Percentiles rank a stretch among this genome's conserved stretches.
These are phyloP conservation scores for Chaetoceros muelleri DNA, from an alignment of 108 stramenopile species.

Conservation along the genomic window DNA sequence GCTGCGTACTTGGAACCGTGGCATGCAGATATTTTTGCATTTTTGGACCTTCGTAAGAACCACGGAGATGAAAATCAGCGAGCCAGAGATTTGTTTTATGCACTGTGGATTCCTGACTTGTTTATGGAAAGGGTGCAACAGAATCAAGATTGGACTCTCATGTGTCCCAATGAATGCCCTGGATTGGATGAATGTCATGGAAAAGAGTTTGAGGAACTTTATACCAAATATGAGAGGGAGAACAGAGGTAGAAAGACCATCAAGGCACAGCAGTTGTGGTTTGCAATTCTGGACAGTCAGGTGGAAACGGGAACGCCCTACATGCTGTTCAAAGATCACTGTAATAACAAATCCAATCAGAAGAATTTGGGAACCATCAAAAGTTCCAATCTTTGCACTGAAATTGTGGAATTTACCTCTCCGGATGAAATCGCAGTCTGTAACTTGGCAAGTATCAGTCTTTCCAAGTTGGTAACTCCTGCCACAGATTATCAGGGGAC, in stretches of 20 bases:
- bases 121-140: constrained; percentile 97
- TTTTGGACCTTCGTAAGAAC: constrained; percentile 97
- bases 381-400: constrained; percentile 95
- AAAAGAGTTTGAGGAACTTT: constrained; percentile 86
- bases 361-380: constrained; percentile 97
- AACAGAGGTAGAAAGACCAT: constrained; percentile 86
- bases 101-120: constrained; percentile 97
- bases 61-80: constrained; percentile 96
- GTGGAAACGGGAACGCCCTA: constrained; percentile 99
- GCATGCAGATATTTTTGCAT: constrained; percentile 97
- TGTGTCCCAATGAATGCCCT: constrained; percentile 96
- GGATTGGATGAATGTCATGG: constrained; percentile 90
- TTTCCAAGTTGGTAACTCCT: constrained; percentile 84
- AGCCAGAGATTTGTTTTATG: constrained; percentile 97
- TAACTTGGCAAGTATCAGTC: constrained; percentile 96
- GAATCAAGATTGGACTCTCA: constrained; percentile 87
- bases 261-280: constrained; percentile 96
- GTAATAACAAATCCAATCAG: constrained; percentile 98
- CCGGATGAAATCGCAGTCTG: constrained; percentile 99
- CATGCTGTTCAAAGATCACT: constrained; percentile 99
- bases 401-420: constrained; percentile 98
- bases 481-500: constrained; percentile 29
- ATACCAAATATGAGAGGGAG: constrained; percentile 91
- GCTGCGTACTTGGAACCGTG: constrained; percentile 99
- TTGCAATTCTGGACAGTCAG: constrained; percentile 95